phyloP scores from a whole-genome alignment of 176 grass and related monocot species.

The Triticum monococcum region DNA sequence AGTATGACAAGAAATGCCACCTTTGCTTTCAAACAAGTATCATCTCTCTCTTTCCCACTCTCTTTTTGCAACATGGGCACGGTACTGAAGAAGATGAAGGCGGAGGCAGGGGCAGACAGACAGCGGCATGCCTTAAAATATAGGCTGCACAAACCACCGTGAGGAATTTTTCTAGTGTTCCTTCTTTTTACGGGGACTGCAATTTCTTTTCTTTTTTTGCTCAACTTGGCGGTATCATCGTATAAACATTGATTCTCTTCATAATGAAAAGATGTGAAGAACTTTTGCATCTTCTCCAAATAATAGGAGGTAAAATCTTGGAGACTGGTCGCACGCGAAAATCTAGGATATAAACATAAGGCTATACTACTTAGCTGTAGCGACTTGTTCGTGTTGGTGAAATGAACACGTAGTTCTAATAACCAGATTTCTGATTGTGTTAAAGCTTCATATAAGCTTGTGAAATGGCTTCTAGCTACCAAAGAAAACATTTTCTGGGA shows the following conservation, averaged over 20 bases:
- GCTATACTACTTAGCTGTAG: not conserved
- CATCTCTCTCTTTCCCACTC: no score
- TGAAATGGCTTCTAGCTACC: not conserved
- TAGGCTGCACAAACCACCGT: not conserved
- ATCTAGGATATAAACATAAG: not conserved
- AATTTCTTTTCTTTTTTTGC: not conserved
- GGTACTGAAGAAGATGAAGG: not conserved
- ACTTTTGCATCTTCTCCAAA: not conserved
- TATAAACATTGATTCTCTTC: not conserved
- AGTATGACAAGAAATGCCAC: not conserved
- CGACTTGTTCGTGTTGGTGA: conserved; percentile 4
- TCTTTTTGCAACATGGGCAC: not conserved
- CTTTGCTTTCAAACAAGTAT: not conserved
- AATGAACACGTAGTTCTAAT: conserved; percentile 24
- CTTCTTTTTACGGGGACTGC: no score
- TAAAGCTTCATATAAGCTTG: not conserved
- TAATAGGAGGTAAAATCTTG: not conserved
- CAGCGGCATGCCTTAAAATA: not conserved
- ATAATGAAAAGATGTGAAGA: not conserved
- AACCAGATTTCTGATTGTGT: not conserved
- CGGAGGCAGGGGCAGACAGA: not conserved
- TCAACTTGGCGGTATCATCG: not conserved
- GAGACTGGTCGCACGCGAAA: not conserved
- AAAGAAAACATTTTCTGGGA: not conserved
- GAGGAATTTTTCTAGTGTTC: not conserved